A percentile compares a stretch with the other conserved stretches of the same genome.
Evolutionary conservation across 1,139 yeast species (phyloP).

Genomic region (Yamadazyma friedrichii): DNA sequence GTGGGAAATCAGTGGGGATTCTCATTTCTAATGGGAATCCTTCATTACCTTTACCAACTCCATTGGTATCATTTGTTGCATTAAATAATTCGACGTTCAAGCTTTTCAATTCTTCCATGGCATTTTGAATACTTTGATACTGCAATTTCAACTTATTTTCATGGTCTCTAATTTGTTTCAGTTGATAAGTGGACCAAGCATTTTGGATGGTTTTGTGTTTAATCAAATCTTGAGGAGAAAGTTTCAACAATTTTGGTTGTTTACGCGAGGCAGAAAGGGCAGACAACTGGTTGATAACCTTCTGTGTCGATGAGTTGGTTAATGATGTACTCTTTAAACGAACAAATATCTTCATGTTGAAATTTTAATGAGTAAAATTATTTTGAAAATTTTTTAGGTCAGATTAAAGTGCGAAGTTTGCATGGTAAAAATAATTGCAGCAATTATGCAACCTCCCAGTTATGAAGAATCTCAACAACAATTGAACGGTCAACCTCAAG

Average conservation of each 20-base stretch:
- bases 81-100: conserved; percentile 48
- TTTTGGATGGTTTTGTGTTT: conserved; percentile 81
- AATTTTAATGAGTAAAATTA: too few species aligned
- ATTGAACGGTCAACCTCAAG: neutral
- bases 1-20: conserved; percentile 91
- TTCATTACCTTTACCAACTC: conserved; percentile 37
- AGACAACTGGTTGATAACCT: conserved; percentile 71
- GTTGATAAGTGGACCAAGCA: conserved; percentile 74
- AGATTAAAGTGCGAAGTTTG: neutral
- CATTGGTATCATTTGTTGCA: conserved; percentile 52
- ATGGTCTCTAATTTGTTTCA: conserved; percentile 45
- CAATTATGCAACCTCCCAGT: conserved; percentile 6
- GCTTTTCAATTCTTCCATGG: conserved; percentile 68
- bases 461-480: conserved; percentile 7
- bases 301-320: conserved; percentile 60
- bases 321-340: conserved; percentile 38
- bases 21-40: conserved; percentile 78
- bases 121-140: conserved; percentile 62
- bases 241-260: conserved; percentile 77
- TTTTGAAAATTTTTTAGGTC: neutral
- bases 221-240: conserved; percentile 77
- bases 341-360: conserved; percentile 18
- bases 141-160: conserved; percentile 56
- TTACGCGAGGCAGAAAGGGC: conserved; percentile 85
- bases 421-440: neutral